Evolutionary conservation across 2,329 filamentous ascomycete species (phyloP).

Genomic region (Aspergillus brunneoviolaceus): DNA sequence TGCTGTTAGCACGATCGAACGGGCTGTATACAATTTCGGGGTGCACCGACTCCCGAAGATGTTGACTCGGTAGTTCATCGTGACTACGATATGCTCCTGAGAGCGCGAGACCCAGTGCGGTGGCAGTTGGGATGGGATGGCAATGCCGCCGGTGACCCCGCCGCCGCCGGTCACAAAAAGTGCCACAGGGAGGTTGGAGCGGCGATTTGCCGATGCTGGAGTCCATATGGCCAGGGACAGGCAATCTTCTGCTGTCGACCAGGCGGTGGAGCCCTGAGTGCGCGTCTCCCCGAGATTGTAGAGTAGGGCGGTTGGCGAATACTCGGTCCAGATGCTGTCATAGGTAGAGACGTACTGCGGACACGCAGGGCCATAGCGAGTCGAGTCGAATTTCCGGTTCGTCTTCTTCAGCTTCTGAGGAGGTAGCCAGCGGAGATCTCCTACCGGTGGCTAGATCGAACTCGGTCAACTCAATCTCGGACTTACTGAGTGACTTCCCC

Average conservation of each 20-base stretch:
- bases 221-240: conserved; percentile 46
- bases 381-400: conserved; percentile 22
- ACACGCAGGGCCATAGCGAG: conserved; percentile 23
- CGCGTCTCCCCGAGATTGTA: conserved; percentile 17
- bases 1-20: background rate
- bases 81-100: conserved; percentile 44
- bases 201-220: conserved; percentile 27
- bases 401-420: conserved; percentile 20
- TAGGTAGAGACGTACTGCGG: conserved; percentile 25
- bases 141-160: conserved; percentile 30
- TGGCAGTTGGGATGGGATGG: conserved; percentile 30
- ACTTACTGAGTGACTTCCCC: background rate
- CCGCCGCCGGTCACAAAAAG: conserved; percentile 27
- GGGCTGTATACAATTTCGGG: no score
- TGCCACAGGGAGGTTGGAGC: conserved; percentile 22
- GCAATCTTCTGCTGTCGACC: conserved; percentile 43
- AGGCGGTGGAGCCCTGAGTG: conserved; percentile 14
- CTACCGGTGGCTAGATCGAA: background rate
- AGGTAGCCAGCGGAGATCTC: conserved; percentile 29
- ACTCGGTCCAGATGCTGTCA: conserved; percentile 1
- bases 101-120: conserved; percentile 41
- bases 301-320: conserved; percentile 1
- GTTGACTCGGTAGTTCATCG: conserved; percentile 33
- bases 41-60: conserved; percentile 21
- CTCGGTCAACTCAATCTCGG: background rate